These are phyloP conservation scores for Xylariomycetidae sp. DNA, from an alignment of 2,329 filamentous ascomycete species.

Conservation along the genomic window DNA sequence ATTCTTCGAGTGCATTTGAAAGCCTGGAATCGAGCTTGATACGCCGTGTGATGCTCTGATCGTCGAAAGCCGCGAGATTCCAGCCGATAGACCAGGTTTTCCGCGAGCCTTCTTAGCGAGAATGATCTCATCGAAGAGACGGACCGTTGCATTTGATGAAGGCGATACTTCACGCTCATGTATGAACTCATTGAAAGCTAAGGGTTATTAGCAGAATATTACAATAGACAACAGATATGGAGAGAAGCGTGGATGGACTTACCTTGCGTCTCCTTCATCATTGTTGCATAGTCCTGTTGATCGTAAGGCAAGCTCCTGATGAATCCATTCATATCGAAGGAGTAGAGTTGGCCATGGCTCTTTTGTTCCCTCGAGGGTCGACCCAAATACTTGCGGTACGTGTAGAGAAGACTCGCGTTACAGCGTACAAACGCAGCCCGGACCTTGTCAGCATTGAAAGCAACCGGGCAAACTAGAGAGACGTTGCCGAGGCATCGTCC, in stretches of 20 bases:
- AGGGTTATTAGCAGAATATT: slow-evolving; percentile 16
- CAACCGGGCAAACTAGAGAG: slow-evolving; percentile 58
- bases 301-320: slow-evolving; percentile 61
- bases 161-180: slow-evolving; percentile 70
- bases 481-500: slow-evolving; percentile 58
- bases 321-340: slow-evolving; percentile 63
- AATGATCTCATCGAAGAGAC: slow-evolving; percentile 80
- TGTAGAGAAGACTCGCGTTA: slow-evolving; percentile 61
- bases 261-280: slow-evolving; percentile 66
- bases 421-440: slow-evolving; percentile 61
- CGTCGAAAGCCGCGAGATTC: slow-evolving; percentile 57
- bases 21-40: slow-evolving; percentile 34
- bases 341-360: slow-evolving; percentile 53
- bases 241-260: slow-evolving; percentile 18
- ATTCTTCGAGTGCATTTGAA: slow-evolving; percentile 30
- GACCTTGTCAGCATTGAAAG: slow-evolving; percentile 58
- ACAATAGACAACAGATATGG: not conserved
- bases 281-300: slow-evolving; percentile 58
- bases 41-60: slow-evolving; percentile 53
- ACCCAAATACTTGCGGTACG: slow-evolving; percentile 60
- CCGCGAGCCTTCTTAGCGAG: slow-evolving; percentile 70
- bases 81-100: slow-evolving; percentile 60
- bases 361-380: slow-evolving; percentile 58
- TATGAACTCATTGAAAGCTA: slow-evolving; percentile 77
- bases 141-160: slow-evolving; percentile 59